These are phyloP conservation scores for Geotrichum candidum DNA, from an alignment of 1,139 yeast genomes.

Conservation along the genomic window DNA sequence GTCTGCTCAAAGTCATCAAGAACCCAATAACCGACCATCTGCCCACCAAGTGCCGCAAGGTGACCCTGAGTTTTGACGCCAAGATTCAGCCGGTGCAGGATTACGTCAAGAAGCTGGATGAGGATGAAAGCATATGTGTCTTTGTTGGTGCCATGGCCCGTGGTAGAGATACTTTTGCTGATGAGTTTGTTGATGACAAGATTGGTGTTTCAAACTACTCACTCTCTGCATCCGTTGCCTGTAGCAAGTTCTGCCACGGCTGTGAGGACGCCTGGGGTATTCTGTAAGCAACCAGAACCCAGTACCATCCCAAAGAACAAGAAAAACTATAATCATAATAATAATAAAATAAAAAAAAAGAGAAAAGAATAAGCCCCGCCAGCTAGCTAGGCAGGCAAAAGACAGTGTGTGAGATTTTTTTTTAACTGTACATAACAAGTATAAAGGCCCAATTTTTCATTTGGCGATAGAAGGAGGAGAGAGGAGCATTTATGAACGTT, in stretches of 20 bases:
- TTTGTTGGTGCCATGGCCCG: conserved; percentile 99
- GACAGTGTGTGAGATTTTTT: not conserved
- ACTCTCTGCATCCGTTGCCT: conserved; percentile 93
- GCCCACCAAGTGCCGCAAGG: conserved; percentile 90
- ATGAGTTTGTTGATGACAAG: conserved; percentile 92
- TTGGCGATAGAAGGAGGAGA: not conserved
- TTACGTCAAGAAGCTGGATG: conserved; percentile 71
- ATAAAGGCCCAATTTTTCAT: not conserved
- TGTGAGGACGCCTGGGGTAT: conserved; percentile 98
- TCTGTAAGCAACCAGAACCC: conserved; percentile 34
- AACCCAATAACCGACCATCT: conserved; percentile 95
- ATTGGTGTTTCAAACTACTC: conserved; percentile 94
- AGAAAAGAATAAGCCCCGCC: not conserved
- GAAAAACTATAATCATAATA: too few species aligned
- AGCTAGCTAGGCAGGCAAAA: not conserved
- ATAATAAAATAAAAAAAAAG: too few species aligned
- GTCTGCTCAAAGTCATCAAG: conserved; percentile 85
- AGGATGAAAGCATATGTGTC: conserved; percentile 91
- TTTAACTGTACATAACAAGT: not conserved
- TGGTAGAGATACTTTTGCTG: conserved; percentile 95
- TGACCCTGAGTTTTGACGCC: conserved; percentile 92
- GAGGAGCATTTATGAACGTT: not conserved
- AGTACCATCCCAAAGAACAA: not conserved
- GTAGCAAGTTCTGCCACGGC: conserved; percentile 96
- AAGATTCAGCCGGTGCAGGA: conserved; percentile 83